Percentiles rank a stretch among this genome's conserved stretches.
Evolutionary conservation across 805 yeast species (phyloP).

Genomic region (Blastobotrys attinorum): DNA sequence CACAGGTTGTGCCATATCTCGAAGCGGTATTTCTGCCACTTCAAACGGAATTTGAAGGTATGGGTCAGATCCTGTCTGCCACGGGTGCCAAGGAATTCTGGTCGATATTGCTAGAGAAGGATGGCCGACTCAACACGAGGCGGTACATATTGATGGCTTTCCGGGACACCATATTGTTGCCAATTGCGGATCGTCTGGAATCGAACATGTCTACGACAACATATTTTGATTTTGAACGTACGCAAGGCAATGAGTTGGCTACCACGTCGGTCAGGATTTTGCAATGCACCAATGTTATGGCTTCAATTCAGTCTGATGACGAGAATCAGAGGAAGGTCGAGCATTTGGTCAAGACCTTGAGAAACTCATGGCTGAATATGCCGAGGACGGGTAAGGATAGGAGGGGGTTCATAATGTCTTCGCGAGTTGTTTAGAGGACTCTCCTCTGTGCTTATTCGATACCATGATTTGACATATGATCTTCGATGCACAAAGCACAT

Average conservation of each 20-base stretch:
- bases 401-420: slow-evolving; percentile 20
- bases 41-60: slow-evolving; percentile 42
- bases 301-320: slow-evolving; percentile 45
- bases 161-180: slow-evolving; percentile 30
- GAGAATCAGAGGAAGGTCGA: slow-evolving; percentile 54
- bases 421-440: too few relatives aligned
- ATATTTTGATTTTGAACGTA: not conserved
- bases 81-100: slow-evolving; percentile 33
- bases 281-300: slow-evolving; percentile 56
- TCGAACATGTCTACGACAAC: not conserved
- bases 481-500: not conserved
- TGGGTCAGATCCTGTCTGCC: slow-evolving; percentile 31
- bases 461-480: not conserved
- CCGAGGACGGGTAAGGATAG: slow-evolving; percentile 25
- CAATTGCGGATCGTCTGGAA: slow-evolving; percentile 23
- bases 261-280: slow-evolving; percentile 35
- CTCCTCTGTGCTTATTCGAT: too few relatives aligned
- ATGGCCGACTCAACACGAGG: slow-evolving; percentile 21
- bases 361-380: slow-evolving; percentile 23
- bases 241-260: slow-evolving; percentile 15
- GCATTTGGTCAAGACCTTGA: slow-evolving; percentile 32
- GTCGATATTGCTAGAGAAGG: slow-evolving; percentile 22
- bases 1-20: slow-evolving; percentile 48
- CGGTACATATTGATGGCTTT: slow-evolving; percentile 27
- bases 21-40: slow-evolving; percentile 57